Evolutionary conservation across 805 yeast genomes (phyloP), one percentile per base, ranked within the genome.

Genomic region (Metschnikowia dekortorum): DNA sequence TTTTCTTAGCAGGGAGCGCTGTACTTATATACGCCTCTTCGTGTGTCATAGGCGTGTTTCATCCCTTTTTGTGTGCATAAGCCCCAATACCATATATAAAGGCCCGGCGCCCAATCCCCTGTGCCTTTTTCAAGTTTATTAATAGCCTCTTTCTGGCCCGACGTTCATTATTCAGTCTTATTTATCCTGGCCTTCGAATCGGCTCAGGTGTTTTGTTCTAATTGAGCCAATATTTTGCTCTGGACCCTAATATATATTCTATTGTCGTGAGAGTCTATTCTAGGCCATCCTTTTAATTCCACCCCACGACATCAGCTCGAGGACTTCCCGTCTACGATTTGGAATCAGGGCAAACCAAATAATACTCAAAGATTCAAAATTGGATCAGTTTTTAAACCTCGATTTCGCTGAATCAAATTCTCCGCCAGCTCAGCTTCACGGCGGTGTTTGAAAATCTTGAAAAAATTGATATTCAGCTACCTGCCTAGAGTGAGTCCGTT

Each of bases 81-180:
- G 31, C 45, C 34, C 26, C 30, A 9, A 8, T 9, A 13, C 18
- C 34, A 29, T 13, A 26, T 22, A 33, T 33, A 33, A 11, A 33
- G 31, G 16, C 32, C n/a, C 38, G 14, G 38, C 6, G 35, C 26
- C 13, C 30, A 22, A 29, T 11, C 38, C 45, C 22, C 26, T n/a
- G 13, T 22, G 13, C 35, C 36, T 26, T 16, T 11, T 28, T 35
- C 35, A 11, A 30, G 11, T 22, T 8, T 42, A 33, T 33, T 22
- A 33, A 42, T 42, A 33, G 45, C 45, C 45, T 6, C 45, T 38
- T 36, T 30, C n/a, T 37, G 39, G 45, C 36, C 45, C 31, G 45
- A 16, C 45, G 38, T 29, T 42, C 45, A 37, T 42, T 42, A 42
- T 38, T 9, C n/a, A n/a, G 6, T 22, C 38, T 13, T 26, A n/a